Evolutionary conservation across 1,139 yeast species (phyloP).

Genomic region (Magnusiomyces tetraspermus): DNA sequence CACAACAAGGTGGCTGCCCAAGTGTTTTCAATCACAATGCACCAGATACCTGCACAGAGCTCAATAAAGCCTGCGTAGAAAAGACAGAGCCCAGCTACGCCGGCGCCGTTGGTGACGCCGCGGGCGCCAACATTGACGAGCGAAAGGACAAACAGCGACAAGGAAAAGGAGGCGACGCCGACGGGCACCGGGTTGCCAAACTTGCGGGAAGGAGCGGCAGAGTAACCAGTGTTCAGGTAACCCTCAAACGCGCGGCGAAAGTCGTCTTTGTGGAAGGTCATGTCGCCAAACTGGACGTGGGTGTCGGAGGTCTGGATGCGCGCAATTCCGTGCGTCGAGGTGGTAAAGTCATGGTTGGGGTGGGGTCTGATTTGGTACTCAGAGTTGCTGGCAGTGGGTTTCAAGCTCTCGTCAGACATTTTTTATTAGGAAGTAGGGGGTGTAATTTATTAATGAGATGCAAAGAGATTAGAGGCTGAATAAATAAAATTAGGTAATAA

Average conservation of each 20-base stretch:
- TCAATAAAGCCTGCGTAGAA: constrained; percentile 78
- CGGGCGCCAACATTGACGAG: constrained; percentile 56
- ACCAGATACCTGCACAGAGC: constrained; percentile 65
- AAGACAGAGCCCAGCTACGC: constrained; percentile 59
- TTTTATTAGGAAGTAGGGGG: background rate
- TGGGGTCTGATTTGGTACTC: constrained; percentile 4
- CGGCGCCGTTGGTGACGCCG: constrained; percentile 42
- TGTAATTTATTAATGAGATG: background rate
- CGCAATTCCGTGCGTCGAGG: background rate
- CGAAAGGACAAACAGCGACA: constrained; percentile 72
- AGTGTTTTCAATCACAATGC: constrained; percentile 56
- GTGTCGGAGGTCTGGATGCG: constrained; percentile 1
- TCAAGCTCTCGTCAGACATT: background rate
- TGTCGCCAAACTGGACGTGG: constrained; percentile 50
- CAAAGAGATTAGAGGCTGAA: background rate
- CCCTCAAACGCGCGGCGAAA: constrained; percentile 59
- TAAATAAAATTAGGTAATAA: background rate
- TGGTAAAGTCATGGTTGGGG: constrained; percentile 6
- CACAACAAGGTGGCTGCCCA: constrained; percentile 79
- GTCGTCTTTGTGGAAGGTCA: constrained; percentile 50
- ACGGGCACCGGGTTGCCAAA: constrained; percentile 83
- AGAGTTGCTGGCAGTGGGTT: background rate
- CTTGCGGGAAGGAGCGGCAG: constrained; percentile 54
- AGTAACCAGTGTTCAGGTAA: constrained; percentile 50
- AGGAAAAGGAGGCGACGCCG: constrained; percentile 72